Base-by-base conservation (phyloP, 495 filamentous ascomycete genomes). In the Cryomyces minteri region DNA sequence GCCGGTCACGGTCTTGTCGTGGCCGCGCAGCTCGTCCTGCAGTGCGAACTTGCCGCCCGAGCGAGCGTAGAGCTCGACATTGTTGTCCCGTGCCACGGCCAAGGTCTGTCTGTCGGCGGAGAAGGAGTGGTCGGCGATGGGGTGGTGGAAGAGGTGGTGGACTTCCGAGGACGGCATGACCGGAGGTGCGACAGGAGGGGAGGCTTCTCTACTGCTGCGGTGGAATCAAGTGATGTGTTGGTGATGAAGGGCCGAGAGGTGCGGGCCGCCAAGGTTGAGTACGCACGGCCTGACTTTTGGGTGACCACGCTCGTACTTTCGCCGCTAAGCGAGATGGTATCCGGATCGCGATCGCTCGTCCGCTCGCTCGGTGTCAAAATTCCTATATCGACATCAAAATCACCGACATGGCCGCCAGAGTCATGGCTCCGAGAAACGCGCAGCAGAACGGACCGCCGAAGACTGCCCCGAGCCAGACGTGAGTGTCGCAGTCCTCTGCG, bases 61-160 rank as follows among this genome's bases (percentile, higher is more conserved):
- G 46, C 69, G 69, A 45, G 70, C 65, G 64, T 95, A 96, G 41
- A 98, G 77, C 69, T 95, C 87, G 54, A 98, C 82, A 55, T 74
- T 79, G 57, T 76, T 90, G 58, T 95, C 90, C 48, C 84, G 80
- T 42, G 90, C 82, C 41, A 98, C 85, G 49, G 88, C 90, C 44
- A 98, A 73, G 14, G 83, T 88, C 58, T 79, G 68, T 58, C 77
- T 80, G 64, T 98, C 90, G 36, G 85, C 77, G 44, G 85, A 94
- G 73, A 96, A 98, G 25, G 90, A 94, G 65, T 98, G 90, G 66
- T 98, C 90, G 37, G 88, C 82, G 56, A 98, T 94, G 51, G 88
- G 85, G 49, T 82, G 76, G 64, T 98, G 86, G 66, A 96, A 96
- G 45, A 98, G 83, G 58, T 95, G 90, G 63, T 98, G 84, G 43